A percentile compares a stretch with the other conserved stretches of the same genome.
phyloP scores from a whole-genome alignment of 116 monocot genomes.

The Zostera marina region DNA sequence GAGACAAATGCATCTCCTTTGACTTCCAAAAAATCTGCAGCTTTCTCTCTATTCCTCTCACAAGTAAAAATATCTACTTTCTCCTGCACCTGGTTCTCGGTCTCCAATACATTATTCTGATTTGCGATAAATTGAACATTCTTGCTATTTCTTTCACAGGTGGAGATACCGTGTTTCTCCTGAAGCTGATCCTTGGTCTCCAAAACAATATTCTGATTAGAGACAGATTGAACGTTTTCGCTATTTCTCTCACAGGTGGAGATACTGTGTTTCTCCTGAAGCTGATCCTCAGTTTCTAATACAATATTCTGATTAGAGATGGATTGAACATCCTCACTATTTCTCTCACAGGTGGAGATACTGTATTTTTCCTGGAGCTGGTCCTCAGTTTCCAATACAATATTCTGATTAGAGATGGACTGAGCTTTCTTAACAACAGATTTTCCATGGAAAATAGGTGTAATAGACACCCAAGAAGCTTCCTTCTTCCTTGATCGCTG shows the following conservation, averaged over 20 bases:
- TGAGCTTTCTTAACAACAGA: conserved; percentile 10
- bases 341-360: conserved; percentile 5
- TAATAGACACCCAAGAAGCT: conserved; percentile 19
- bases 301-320: conserved; percentile 13
- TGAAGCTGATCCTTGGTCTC: conserved; percentile 12
- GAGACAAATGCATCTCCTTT: conserved; percentile 22
- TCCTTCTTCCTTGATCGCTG: conserved; percentile 2
- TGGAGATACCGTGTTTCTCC: conserved; percentile 14
- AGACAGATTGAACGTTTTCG: conserved; percentile 7
- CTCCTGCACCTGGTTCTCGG: conserved; percentile 10
- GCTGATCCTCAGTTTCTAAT: conserved; percentile 11
- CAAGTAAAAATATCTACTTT: conserved; percentile 17
- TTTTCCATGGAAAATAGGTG: conserved; percentile 14
- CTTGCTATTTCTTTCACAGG: conserved; percentile 2
- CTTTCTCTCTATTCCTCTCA: conserved; percentile 18
- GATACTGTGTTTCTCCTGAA: conserved; percentile 11
- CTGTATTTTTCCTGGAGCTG: conserved; percentile 9
- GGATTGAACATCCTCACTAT: conserved; percentile 6
- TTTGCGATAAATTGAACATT: conserved; percentile 8
- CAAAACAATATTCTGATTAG: conserved; percentile 12
- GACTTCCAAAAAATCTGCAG: conserved; percentile 9
- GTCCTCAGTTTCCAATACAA: conserved; percentile 15
- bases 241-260: conserved; percentile 4
- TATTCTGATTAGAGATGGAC: conserved; percentile 9
- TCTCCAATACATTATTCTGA: conserved; percentile 11